Base-by-base conservation (phyloP, 2,329 filamentous ascomycete genomes). In the Colletotrichum nymphaeae region DNA sequence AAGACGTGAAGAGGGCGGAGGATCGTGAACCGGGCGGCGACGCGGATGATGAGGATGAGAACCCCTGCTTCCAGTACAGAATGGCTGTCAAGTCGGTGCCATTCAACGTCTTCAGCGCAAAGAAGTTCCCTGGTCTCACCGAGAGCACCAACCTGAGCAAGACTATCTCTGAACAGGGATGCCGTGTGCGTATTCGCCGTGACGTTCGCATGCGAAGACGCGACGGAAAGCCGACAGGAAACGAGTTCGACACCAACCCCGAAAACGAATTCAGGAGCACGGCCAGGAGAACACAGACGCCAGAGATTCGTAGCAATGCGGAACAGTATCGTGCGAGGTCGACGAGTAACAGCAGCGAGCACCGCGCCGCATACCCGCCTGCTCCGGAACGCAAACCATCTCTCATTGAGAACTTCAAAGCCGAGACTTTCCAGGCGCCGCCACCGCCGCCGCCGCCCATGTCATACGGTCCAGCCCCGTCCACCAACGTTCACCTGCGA, bases 111-210 rank as follows among this genome's bases (percentile, higher is more conserved):
- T 98, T 90, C 86, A 98, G 95, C 78, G 97, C 97, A 64, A 99
- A 98, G 91, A 98, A 98, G 86, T 99, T 99, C 85, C 97, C 97
- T 19, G 97, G 96, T 22, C 86, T 98, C 72, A 93, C 94, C 57
- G 94, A 97, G 82, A 98, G 95, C 85, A 99, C 97, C 0, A 87
- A 90, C 14, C 87, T 98, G 63, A 98, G 95, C 84, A 93, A 95
- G 75, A 93, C 94, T 46, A 95, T 99, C 56, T 95, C 96, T 22
- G 96, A 99, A 83, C 97, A 99, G 84, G 97, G 97, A 72, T 98
- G 97, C 83, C 94, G 96, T 77, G 97, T 99, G 32, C 93, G 97
- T 58, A 99, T 99, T 79, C 91, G 97, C 69, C 94, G 97, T 75
- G 97, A 98, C 84, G 94, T 97, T 7, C 92, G 95, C 71, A 97